These are phyloP conservation scores for Mesembryanthemum crystallinum DNA, from an alignment of 148 eudicot genomes.

Conservation along the genomic window DNA sequence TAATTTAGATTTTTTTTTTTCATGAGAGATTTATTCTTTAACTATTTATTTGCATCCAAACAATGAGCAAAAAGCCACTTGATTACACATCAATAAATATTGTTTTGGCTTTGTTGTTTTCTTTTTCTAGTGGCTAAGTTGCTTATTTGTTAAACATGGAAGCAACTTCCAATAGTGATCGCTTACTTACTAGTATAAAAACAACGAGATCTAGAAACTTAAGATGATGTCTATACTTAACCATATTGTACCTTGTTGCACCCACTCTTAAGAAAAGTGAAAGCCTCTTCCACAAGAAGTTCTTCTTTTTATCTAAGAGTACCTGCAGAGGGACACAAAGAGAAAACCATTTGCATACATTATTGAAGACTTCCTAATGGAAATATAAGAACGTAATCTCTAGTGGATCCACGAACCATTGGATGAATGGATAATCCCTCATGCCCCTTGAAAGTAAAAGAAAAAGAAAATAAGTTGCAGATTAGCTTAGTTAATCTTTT, in stretches of 20 bases:
- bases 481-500: no score
- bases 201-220: not conserved
- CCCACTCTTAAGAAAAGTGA: conserved; percentile 80
- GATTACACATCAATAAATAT: no score
- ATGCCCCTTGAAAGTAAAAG: no score
- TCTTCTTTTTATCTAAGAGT: conserved; percentile 65
- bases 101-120: no score
- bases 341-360: not conserved
- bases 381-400: no score
- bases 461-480: no score
- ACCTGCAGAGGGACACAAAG: conserved; percentile 50
- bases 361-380: not conserved
- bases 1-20: no score
- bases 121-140: not conserved
- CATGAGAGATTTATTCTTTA: no score
- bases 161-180: not conserved
- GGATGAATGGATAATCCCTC: no score
- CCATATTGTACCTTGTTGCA: conserved; percentile 50
- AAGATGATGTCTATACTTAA: not conserved
- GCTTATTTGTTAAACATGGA: not conserved
- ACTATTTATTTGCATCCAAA: no score
- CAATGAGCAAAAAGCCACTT: no score
- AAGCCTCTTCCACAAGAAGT: conserved; percentile 84
- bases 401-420: no score
- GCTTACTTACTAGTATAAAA: not conserved